Conservation (phyloP, 345 rosid genomes). For the Ricinus communis region DNA sequence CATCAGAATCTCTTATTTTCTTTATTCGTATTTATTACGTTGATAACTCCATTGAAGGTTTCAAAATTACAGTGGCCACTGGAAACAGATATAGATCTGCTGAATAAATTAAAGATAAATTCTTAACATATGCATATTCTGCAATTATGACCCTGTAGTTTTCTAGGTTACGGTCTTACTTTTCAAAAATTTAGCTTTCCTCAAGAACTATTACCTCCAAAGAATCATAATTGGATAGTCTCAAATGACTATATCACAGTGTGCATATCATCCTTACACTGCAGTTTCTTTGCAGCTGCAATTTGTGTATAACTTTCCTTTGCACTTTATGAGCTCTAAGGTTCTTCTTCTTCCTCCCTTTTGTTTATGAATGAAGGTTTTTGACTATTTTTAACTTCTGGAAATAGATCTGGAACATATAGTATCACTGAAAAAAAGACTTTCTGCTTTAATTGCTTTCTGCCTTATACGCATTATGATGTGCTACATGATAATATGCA, state of each 20-base stretch:
- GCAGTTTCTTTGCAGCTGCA: background rate
- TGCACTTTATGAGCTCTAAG: background rate
- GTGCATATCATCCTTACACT: too few relatives aligned
- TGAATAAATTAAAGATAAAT: background rate
- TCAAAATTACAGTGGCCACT: constrained; percentile 1
- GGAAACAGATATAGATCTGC: background rate
- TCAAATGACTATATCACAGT: background rate
- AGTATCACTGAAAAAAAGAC: background rate
- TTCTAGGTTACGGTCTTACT: background rate
- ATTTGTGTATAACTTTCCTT: background rate
- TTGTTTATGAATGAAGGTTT: background rate
- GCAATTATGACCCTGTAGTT: background rate
- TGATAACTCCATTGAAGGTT: constrained; percentile 1
- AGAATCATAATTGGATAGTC: background rate
- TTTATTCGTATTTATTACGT: background rate
- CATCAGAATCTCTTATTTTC: constrained; percentile 6
- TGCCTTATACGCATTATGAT: background rate
- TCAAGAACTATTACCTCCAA: background rate
- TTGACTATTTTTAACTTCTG: background rate
- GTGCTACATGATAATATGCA: constrained; percentile 36
- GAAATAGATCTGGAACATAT: background rate
- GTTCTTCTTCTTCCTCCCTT: background rate
- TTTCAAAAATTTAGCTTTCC: background rate
- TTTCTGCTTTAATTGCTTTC: constrained; percentile 9
- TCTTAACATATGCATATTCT: background rate